Evolutionary conservation across 2,329 filamentous ascomycete species (phyloP).

Genomic region (Microcyclospora tardicrescens): DNA sequence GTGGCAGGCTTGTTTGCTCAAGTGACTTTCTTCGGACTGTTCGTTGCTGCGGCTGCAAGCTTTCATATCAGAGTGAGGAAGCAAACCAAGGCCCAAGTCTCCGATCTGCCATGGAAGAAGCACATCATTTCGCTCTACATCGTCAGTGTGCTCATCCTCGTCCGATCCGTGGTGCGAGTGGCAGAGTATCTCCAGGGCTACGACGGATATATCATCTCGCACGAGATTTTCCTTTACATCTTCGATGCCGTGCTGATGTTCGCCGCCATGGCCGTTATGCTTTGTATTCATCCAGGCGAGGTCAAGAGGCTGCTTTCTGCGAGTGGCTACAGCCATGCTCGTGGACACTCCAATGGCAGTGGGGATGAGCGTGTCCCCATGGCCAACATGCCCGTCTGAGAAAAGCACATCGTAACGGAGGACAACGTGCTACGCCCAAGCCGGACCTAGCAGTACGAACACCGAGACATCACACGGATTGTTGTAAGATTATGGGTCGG

Average conservation of each 20-base stretch:
- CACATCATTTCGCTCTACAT: conserved; percentile 33
- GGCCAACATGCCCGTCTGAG: too few relatives aligned
- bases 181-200: conserved; percentile 36
- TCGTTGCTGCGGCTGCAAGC: conserved; percentile 25
- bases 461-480: too few relatives aligned
- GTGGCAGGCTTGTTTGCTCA: conserved; percentile 38
- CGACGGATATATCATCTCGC: conserved; percentile 31
- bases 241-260: conserved; percentile 17
- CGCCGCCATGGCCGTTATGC: conserved; percentile 11
- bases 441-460: too few relatives aligned
- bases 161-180: conserved; percentile 37
- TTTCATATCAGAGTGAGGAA: conserved; percentile 17
- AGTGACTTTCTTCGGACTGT: conserved; percentile 38
- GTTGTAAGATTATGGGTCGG: too few relatives aligned
- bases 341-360: too few relatives aligned
- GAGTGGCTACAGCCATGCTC: too few relatives aligned
- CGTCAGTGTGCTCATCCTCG: conserved; percentile 33
- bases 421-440: too few relatives aligned
- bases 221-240: conserved; percentile 16
- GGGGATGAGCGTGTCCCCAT: too few relatives aligned
- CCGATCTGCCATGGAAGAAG: conserved; percentile 23
- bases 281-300: conserved; percentile 13
- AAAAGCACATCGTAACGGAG: too few relatives aligned
- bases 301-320: too few relatives aligned
- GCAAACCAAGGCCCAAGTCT: conserved; percentile 9